Percentiles rank a stretch among this genome's conserved stretches.
Evolutionary conservation across 768 basidiomycete genomes (phyloP).

Genomic region (Russula vinacea): DNA sequence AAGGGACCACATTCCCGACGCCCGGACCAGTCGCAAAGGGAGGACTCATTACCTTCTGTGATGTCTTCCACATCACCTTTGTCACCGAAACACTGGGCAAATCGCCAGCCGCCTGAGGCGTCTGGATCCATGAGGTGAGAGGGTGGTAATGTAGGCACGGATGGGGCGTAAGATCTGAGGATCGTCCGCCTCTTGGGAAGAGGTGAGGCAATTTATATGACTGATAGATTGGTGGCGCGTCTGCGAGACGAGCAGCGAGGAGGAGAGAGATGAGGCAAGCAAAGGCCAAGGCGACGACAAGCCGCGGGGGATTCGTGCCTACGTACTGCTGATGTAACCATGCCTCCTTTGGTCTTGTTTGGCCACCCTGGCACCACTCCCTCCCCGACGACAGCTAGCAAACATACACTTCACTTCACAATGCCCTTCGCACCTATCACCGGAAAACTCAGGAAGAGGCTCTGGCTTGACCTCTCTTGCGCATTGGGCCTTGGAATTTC

Average conservation of each 20-base stretch:
- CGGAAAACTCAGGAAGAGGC: conserved; percentile 88
- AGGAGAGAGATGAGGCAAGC: conserved; percentile 10
- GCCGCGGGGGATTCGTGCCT: conserved; percentile 2
- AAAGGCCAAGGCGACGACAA: conserved; percentile 14
- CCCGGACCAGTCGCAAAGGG: conserved; percentile 24
- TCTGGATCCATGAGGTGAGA: conserved; percentile 71
- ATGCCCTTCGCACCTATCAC: conserved; percentile 92
- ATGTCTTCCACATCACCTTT: conserved; percentile 99
- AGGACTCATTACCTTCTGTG: conserved; percentile 75
- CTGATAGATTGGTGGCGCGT: conserved; percentile 15
- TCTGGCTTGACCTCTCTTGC: conserved; percentile 80
- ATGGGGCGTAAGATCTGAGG: conserved; percentile 31
- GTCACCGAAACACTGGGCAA: conserved; percentile 99
- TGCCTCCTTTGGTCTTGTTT: conserved; percentile 33
- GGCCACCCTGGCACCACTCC: background rate
- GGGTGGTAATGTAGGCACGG: conserved; percentile 27
- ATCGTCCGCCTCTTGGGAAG: conserved; percentile 24
- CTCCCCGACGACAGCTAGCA: background rate
- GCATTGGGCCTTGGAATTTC: conserved; percentile 74
- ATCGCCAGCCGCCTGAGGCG: conserved; percentile 89
- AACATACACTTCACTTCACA: conserved; percentile 33
- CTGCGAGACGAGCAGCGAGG: conserved; percentile 12
- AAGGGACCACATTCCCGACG: conserved; percentile 5
- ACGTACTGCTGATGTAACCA: conserved; percentile 21
- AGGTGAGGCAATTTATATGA: background rate